These are phyloP conservation scores for Pseudotulostoma volvatum DNA, from an alignment of 495 filamentous ascomycete species.

Conservation along the genomic window DNA sequence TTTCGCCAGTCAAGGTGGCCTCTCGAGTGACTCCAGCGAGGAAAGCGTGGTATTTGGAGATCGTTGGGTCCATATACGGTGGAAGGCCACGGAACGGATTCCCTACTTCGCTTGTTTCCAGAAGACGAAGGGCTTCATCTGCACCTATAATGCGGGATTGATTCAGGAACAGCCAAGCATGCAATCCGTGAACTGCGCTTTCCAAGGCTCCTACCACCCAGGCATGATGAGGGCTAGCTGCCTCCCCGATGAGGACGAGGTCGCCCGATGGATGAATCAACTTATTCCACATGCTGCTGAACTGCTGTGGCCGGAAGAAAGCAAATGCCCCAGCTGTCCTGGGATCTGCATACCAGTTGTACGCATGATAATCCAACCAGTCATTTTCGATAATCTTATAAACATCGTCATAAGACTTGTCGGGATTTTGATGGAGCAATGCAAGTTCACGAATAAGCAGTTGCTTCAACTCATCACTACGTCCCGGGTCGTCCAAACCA, in stretches of 20 bases:
- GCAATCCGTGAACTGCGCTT: too few species aligned
- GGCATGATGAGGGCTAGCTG: constrained; percentile 23
- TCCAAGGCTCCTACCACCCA: constrained; percentile 26
- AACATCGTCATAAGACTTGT: too few species aligned
- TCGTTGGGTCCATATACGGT: too few species aligned
- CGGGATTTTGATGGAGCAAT: constrained; percentile 2
- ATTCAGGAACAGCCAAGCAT: too few species aligned
- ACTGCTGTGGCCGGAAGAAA: constrained; percentile 28
- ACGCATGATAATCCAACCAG: constrained; percentile 14
- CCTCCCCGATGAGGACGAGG: constrained; percentile 24
- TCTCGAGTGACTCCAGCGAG: too few species aligned
- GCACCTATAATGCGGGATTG: too few species aligned
- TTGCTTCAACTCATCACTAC: constrained; percentile 11
- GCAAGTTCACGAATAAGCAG: constrained; percentile 14
- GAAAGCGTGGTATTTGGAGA: too few species aligned
- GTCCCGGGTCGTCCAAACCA: neutral
- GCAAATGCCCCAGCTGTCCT: constrained; percentile 28
- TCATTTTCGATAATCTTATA: neutral
- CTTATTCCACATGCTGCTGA: constrained; percentile 16
- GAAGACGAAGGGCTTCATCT: too few species aligned
- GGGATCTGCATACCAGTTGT: constrained; percentile 21
- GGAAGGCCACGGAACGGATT: too few species aligned
- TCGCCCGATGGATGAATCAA: constrained; percentile 11
- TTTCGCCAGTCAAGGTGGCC: too few species aligned
- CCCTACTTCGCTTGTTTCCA: too few species aligned